Conservation (phyloP, 2,329 filamentous ascomycete genomes). For the Paramyrothecium sp. region DNA sequence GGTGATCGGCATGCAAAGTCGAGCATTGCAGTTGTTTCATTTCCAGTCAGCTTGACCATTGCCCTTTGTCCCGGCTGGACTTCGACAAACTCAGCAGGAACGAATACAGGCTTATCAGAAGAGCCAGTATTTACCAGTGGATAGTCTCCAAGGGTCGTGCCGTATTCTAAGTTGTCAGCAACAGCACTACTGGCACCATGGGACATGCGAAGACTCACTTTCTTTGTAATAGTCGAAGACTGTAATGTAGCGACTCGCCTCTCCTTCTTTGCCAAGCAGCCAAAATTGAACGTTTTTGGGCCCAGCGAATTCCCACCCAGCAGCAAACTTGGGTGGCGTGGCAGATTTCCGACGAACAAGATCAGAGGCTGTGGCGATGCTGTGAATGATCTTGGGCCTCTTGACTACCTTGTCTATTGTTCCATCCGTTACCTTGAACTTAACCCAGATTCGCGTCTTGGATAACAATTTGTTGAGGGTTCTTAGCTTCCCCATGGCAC, state of each 20-base stretch:
- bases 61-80: slow-evolving; percentile 65
- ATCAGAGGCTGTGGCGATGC: slow-evolving; percentile 22
- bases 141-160: slow-evolving; percentile 30
- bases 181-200: no score
- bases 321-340: slow-evolving; percentile 18
- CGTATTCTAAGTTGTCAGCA: slow-evolving; percentile 30
- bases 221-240: slow-evolving; percentile 43
- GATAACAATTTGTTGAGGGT: slow-evolving; percentile 34
- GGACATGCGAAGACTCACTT: slow-evolving; percentile 30
- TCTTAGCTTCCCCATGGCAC: slow-evolving; percentile 14
- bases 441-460: slow-evolving; percentile 34
- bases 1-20: slow-evolving; percentile 68
- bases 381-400: slow-evolving; percentile 24
- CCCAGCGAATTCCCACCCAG: slow-evolving; percentile 25
- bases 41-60: slow-evolving; percentile 54
- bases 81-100: slow-evolving; percentile 65
- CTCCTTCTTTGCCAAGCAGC: slow-evolving; percentile 18
- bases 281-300: slow-evolving; percentile 30
- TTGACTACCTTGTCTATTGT: slow-evolving; percentile 28
- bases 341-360: slow-evolving; percentile 10
- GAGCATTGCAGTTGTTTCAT: slow-evolving; percentile 70
- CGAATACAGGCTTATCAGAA: slow-evolving; percentile 54
- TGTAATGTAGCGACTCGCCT: slow-evolving; percentile 24
- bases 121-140: slow-evolving; percentile 69
- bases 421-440: slow-evolving; percentile 27